Conservation (phyloP, 768 basidiomycete species). For the Auricularia sp. region DNA sequence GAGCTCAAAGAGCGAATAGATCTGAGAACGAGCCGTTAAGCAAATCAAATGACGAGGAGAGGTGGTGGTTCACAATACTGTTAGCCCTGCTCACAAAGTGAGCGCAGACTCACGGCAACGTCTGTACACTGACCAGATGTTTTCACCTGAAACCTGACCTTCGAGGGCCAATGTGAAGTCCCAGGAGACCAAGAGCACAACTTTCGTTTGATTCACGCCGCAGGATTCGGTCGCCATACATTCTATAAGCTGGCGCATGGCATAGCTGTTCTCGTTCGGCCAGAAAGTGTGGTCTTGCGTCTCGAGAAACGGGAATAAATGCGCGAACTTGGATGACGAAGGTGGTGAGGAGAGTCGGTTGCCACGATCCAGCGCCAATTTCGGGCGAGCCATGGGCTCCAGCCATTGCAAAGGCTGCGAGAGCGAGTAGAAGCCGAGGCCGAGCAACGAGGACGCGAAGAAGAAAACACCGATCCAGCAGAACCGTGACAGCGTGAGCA, state of each 20-base stretch:
- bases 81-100: neutral
- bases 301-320: too few species aligned
- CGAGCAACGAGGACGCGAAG: too few species aligned
- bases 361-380: too few species aligned
- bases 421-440: too few species aligned
- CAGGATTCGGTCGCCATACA: neutral
- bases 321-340: too few species aligned
- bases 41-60: neutral
- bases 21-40: neutral
- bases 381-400: too few species aligned
- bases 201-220: neutral
- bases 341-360: too few species aligned
- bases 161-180: neutral
- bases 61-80: neutral
- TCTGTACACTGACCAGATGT: constrained; percentile 2
- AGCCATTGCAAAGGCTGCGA: too few species aligned
- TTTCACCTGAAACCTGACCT: constrained; percentile 1
- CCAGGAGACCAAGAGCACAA: neutral
- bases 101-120: neutral
- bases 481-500: too few species aligned
- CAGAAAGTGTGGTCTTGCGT: neutral
- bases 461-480: too few species aligned
- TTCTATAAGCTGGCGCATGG: neutral
- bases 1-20: constrained; percentile 1
- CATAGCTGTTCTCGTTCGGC: neutral